Base-by-base conservation (phyloP, 169 alveolate genomes). In the Cryptosporidium tyzzeri region DNA sequence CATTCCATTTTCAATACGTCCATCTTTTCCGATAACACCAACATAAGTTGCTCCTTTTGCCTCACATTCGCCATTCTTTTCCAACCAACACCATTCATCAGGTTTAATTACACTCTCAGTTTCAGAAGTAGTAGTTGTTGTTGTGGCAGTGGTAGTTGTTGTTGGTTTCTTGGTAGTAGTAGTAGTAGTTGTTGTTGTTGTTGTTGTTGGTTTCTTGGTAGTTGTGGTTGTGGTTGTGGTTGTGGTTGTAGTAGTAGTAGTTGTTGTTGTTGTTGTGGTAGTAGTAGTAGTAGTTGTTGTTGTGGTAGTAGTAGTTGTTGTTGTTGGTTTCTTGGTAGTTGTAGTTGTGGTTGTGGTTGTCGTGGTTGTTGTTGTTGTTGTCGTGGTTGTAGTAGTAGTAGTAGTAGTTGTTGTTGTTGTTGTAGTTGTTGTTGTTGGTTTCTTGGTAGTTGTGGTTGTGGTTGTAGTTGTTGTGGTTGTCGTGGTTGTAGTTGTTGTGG, bases 291-390 rank as follows among this genome's bases (percentile, higher is more conserved):
- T 39, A 6, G 61, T 71, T 2, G 85, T 53, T 2, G 85, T 71
- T 18, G 70, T 71, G 0, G 70, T 71, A 0, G 85, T 33, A 7
- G 85, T 51, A 7, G 70, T 71, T 0, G 85, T 45, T 1, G 85
- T 50, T 18, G 85, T 71, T 26, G 85, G 50, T 1, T 70, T 71
- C 1, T 50, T 55, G 35, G 85, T 71, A 21, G 70, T 71, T 9
- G 85, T 71, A 2, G 85, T 71, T 2, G 86, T 73, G 39, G 86
- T 51, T 26, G 86, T 33, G 1, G 86, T 58, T 10, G 86, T 58
- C 0, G 71, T 73, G 0, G 86, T 73, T 6, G 86, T 73, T 31
- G 86, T 73, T 31, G 86, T 58, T 23, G 86, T 58, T 2, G 86
- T 73, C 0, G 86, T 73, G 0, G 86, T 73, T 18, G 71, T 58